Base-by-base conservation (phyloP, 2,329 filamentous ascomycete species). In the Pestalotiopsis sp. region DNA sequence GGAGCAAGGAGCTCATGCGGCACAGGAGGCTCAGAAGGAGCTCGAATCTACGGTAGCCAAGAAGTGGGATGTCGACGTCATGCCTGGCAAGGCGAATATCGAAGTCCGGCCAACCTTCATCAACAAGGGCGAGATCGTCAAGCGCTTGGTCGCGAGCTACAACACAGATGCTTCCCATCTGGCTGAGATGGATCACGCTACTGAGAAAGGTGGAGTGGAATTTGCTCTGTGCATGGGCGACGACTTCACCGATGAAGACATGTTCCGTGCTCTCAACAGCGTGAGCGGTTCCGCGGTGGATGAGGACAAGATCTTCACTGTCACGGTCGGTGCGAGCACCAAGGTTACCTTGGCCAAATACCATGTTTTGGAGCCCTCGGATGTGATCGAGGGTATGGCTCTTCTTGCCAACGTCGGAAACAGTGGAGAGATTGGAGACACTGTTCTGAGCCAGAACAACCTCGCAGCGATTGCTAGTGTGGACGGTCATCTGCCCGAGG, bases 171-270 rank as follows among this genome's bases (percentile, higher is more conserved):
- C 78, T 6, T 70, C 73, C 14, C 72, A 75, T 49, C 71, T 77
- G 27, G 68, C 72, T 27, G 70, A 84, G 56, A 78, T 74, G 23
- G 66, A 58, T n/a, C 62, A 70, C 1, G 49, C 69, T n/a, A 58
- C 67, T 25, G 49, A 76, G 3, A 81, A 84, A 6, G 81, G 89
- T 65, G 87, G 88, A 66, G 88, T 95, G 0, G 94, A 95, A 73
- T 98, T 98, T 77, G 90, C 97, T 12, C 86, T 98, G 65, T 99
- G 96, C 80, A 83, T 95, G 70, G 96, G 96, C 57, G 96, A 99
- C 80, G 96, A 99, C 77, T 97, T 96, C 74, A 99, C 96, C 5
- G 96, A 99, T 78, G 96, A 99, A 86, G 95, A 97, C 91, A 91
- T 91, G 89, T 98, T 98, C 89, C 92, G 93, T 68, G 91, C 94